A percentile compares a stretch with the other conserved stretches of the same genome.
Conservation (phyloP, 306 rosid genomes). For the Rubus idaeus region DNA sequence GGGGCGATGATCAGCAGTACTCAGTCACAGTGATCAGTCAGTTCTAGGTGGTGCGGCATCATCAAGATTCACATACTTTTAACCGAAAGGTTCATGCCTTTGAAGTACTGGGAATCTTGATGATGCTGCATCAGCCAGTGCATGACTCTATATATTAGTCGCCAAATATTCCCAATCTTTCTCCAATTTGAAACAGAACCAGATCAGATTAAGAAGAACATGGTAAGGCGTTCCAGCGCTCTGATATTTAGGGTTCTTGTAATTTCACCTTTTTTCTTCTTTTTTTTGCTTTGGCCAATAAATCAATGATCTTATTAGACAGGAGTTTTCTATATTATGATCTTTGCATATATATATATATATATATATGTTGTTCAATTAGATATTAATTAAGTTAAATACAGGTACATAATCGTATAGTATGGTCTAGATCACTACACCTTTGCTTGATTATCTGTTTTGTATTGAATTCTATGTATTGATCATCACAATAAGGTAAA, state of each 20-base stretch:
- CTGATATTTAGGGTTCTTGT: neutral
- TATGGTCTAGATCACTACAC: neutral
- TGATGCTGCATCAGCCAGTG: constrained; percentile 85
- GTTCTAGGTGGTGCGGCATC: constrained; percentile 54
- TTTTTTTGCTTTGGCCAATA: neutral
- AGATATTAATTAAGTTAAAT: neutral
- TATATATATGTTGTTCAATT: neutral
- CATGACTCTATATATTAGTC: constrained; percentile 42
- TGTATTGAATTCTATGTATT: neutral
- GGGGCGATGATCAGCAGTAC: neutral
- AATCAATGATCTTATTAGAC: neutral
- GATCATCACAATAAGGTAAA: too few relatives aligned
- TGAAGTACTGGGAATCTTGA: constrained; percentile 71
- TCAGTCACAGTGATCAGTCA: constrained; percentile 15
- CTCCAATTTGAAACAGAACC: neutral
- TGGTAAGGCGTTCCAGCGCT: neutral
- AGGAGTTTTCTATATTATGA: neutral
- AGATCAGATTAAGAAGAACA: neutral
- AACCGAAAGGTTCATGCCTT: constrained; percentile 8
- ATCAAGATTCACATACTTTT: constrained; percentile 59
- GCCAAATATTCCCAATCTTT: neutral
- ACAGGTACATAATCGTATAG: neutral
- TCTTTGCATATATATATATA: neutral
- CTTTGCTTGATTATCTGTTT: neutral
- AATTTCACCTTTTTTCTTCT: neutral